Evolutionary conservation across 805 yeast species (phyloP).

Genomic region (Candida insectalens): DNA sequence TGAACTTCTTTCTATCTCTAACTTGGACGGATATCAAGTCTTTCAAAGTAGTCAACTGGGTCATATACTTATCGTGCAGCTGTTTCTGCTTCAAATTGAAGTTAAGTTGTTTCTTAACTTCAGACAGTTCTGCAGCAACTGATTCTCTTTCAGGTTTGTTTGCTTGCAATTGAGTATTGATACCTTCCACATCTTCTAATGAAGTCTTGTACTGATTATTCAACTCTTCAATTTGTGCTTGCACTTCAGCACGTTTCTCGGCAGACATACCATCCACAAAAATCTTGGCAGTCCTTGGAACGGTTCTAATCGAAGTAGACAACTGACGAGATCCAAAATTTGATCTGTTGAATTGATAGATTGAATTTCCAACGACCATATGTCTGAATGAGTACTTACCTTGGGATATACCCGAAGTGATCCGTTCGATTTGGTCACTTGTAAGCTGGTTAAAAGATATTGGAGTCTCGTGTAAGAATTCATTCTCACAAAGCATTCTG

Average conservation of each 20-base stretch:
- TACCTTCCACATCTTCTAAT: constrained; percentile 4
- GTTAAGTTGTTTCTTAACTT: constrained; percentile 4
- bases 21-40: constrained; percentile 9
- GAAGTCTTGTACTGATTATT: constrained; percentile 5
- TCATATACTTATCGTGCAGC: constrained; percentile 7
- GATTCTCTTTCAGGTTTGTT: constrained; percentile 1
- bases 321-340: constrained; percentile 53
- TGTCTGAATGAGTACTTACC: background rate
- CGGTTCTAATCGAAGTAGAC: constrained; percentile 30
- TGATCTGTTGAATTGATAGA: constrained; percentile 46
- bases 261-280: constrained; percentile 23
- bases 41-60: constrained; percentile 10
- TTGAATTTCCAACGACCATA: constrained; percentile 43
- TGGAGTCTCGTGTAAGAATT: constrained; percentile 49
- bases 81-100: constrained; percentile 9
- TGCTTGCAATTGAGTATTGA: background rate
- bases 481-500: constrained; percentile 55
- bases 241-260: constrained; percentile 15
- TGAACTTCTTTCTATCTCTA: constrained; percentile 9
- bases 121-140: constrained; percentile 4
- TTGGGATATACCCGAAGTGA: constrained; percentile 13
- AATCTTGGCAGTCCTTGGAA: constrained; percentile 19
- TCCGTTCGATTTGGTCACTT: constrained; percentile 25
- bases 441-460: constrained; percentile 40
- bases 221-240: constrained; percentile 8